These are phyloP conservation scores for Mortierella sp. DNA, from an alignment of 371 early-diverging fungal species.

Conservation along the genomic window DNA sequence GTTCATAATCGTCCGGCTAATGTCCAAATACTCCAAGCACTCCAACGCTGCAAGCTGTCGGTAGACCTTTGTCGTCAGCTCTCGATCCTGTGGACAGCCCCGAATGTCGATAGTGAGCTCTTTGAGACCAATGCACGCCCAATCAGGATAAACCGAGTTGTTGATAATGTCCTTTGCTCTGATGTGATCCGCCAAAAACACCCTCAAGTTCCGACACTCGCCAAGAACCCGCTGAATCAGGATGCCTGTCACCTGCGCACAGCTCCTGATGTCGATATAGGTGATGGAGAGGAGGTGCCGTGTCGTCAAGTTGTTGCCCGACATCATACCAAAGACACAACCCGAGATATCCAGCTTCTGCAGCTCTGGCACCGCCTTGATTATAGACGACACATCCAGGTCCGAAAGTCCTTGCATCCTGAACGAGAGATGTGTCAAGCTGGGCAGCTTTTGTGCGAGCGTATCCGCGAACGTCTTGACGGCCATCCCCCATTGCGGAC, in stretches of 20 bases:
- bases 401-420: constrained; percentile 17
- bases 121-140: constrained; percentile 42
- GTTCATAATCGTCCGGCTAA: constrained; percentile 9
- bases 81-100: constrained; percentile 22
- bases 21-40: constrained; percentile 38
- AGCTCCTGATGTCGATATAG: constrained; percentile 33
- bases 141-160: constrained; percentile 37
- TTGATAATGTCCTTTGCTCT: constrained; percentile 33
- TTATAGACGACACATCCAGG: constrained; percentile 17
- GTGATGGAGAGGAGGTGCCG: constrained; percentile 26
- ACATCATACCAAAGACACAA: constrained; percentile 38
- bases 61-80: constrained; percentile 21
- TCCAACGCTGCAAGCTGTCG: constrained; percentile 25
- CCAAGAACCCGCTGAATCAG: constrained; percentile 44
- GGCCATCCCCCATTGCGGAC: constrained; percentile 12
- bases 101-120: constrained; percentile 38
- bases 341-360: constrained; percentile 36
- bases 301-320: constrained; percentile 35
- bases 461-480: constrained; percentile 18
- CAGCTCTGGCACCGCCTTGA: constrained; percentile 25
- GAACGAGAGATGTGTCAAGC: constrained; percentile 28
- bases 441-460: constrained; percentile 17
- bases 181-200: constrained; percentile 33
- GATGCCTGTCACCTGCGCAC: constrained; percentile 28
- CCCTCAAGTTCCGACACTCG: constrained; percentile 30